These are phyloP conservation scores for Marasmius oreades DNA, from an alignment of 1,284 basidiomycete species.

Conservation along the genomic window DNA sequence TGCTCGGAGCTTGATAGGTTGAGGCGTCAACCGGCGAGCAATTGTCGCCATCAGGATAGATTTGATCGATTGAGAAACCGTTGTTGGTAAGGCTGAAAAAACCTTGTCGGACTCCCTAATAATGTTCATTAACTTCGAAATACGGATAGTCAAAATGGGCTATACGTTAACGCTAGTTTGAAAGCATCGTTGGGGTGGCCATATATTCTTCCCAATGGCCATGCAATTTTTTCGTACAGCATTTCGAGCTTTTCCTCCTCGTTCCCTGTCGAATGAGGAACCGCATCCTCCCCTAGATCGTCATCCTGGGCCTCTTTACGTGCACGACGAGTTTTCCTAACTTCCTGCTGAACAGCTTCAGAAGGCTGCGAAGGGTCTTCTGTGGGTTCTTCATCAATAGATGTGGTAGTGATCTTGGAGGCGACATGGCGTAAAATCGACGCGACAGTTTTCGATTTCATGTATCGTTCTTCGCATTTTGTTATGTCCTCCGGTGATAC, in stretches of 20 bases:
- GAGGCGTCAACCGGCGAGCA: slow-evolving; percentile 92
- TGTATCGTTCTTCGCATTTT: slow-evolving; percentile 98
- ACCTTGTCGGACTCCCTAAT: slow-evolving; percentile 84
- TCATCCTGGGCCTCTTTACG: slow-evolving; percentile 41
- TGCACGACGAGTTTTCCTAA: slow-evolving; percentile 43
- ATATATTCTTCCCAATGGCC: slow-evolving; percentile 92
- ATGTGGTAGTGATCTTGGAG: slow-evolving; percentile 64
- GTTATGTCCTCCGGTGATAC: slow-evolving; percentile 99
- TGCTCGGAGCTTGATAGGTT: slow-evolving; percentile 98
- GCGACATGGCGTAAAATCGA: slow-evolving; percentile 95
- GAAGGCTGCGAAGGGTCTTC: slow-evolving; percentile 26
- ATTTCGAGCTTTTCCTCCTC: slow-evolving; percentile 78
- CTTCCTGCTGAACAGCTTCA: slow-evolving; percentile 41
- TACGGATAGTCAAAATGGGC: slow-evolving; percentile 18
- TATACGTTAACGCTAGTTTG: slow-evolving; percentile 91
- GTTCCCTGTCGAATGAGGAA: slow-evolving; percentile 30
- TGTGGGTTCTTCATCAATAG: slow-evolving; percentile 33
- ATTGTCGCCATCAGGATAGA: slow-evolving; percentile 82
- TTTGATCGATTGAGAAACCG: slow-evolving; percentile 60
- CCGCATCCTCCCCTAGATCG: slow-evolving; percentile 37
- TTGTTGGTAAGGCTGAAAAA: slow-evolving; percentile 67
- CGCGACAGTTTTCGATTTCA: slow-evolving; percentile 95
- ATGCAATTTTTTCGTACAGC: slow-evolving; percentile 89
- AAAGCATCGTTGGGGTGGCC: slow-evolving; percentile 98
- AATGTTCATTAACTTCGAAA: slow-evolving; percentile 5